These are phyloP conservation scores for Hypoxylon perforatum DNA, from an alignment of 495 filamentous ascomycete genomes.

Conservation along the genomic window DNA sequence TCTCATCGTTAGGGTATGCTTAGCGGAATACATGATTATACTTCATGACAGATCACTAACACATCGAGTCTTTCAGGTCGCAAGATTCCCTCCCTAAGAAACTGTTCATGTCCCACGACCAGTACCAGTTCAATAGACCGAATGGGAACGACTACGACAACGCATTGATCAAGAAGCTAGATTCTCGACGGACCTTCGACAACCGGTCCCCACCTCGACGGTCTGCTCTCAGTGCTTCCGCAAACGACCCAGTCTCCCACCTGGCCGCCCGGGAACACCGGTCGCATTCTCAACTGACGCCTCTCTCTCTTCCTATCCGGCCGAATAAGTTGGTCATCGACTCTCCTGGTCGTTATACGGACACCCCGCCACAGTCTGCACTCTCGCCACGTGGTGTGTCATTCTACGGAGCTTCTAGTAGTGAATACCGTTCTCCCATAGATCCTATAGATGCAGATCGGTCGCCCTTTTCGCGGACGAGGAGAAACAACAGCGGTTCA, in stretches of 20 bases:
- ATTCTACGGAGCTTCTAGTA: constrained; percentile 57
- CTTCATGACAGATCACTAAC: constrained; percentile 27
- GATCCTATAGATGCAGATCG: constrained; percentile 60
- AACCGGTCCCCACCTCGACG: constrained; percentile 65
- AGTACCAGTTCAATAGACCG: constrained; percentile 62
- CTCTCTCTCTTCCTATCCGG: constrained; percentile 61
- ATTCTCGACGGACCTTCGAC: constrained; percentile 68
- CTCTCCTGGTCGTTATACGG: constrained; percentile 56
- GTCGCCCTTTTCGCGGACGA: constrained; percentile 69
- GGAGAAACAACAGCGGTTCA: constrained; percentile 62
- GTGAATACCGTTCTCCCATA: constrained; percentile 62
- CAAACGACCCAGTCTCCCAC: constrained; percentile 53
- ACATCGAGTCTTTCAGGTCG: constrained; percentile 27
- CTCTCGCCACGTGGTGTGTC: constrained; percentile 62
- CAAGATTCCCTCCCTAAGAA: constrained; percentile 52
- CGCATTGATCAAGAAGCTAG: constrained; percentile 79
- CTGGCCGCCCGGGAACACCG: constrained; percentile 57
- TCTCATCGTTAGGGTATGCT: constrained; percentile 44
- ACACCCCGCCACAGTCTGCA: constrained; percentile 59
- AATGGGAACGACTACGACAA: constrained; percentile 81
- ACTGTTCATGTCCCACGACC: constrained; percentile 56
- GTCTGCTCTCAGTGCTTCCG: constrained; percentile 62
- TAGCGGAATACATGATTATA: constrained; percentile 11
- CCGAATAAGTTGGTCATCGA: constrained; percentile 52
- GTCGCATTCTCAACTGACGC: constrained; percentile 57